These are phyloP conservation scores for Paramecium sexaurelia DNA, from an alignment of 73 alveolate species.

Conservation along the genomic window DNA sequence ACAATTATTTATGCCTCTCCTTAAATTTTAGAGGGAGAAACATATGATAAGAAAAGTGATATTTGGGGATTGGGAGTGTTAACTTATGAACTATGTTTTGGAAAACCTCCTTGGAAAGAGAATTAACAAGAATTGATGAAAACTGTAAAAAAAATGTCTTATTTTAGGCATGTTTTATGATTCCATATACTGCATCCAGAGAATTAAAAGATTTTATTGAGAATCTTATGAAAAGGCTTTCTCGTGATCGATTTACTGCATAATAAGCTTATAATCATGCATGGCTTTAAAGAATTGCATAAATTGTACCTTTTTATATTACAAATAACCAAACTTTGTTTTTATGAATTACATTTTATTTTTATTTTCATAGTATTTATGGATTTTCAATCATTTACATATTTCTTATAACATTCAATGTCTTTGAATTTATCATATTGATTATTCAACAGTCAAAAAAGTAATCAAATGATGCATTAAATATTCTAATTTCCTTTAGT, in stretches of 20 bases:
- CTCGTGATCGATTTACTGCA: slow-evolving; percentile 48
- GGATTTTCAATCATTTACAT: too few species aligned
- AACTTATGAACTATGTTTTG: slow-evolving; percentile 91
- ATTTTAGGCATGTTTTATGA: slow-evolving; percentile 7
- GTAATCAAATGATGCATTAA: too few species aligned
- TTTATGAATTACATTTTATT: neutral
- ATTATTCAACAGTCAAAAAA: too few species aligned
- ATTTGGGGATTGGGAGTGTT: slow-evolving; percentile 96
- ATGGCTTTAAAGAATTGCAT: neutral
- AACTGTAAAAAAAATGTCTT: neutral
- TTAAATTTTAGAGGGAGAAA: slow-evolving; percentile 85
- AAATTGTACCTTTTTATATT: neutral
- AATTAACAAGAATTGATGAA: slow-evolving; percentile 1
- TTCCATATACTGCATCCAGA: slow-evolving; percentile 42
- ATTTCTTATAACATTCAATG: too few species aligned
- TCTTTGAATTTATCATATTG: too few species aligned
- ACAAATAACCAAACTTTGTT: neutral
- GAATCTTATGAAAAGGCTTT: neutral
- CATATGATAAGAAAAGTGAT: slow-evolving; percentile 88
- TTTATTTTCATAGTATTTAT: neutral
- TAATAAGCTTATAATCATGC: slow-evolving; percentile 12
- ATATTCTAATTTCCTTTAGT: too few species aligned
- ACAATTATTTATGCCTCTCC: slow-evolving; percentile 98
- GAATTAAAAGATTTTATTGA: slow-evolving; percentile 42
- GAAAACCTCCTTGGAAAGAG: slow-evolving; percentile 82